Evolutionary conservation across 73 alveolate genomes (phyloP).

Genomic region (Breviolum minutum): DNA sequence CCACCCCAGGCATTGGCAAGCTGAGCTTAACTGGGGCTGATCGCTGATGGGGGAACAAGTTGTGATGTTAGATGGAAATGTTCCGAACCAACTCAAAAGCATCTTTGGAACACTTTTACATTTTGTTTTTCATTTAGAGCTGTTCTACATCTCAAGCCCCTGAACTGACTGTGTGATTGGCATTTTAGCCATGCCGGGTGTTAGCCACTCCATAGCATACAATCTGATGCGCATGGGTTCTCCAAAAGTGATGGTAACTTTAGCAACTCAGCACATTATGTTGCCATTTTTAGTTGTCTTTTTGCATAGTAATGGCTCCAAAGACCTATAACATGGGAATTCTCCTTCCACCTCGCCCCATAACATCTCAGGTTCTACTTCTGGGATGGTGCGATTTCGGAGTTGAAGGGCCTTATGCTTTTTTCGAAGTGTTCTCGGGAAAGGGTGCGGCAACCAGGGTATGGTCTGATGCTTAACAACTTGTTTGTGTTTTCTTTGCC

Average conservation of each 20-base stretch:
- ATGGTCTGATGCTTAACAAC: neutral
- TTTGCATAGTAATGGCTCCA: neutral
- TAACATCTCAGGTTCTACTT: neutral
- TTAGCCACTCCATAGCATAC: neutral
- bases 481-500: neutral
- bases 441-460: neutral
- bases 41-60: neutral
- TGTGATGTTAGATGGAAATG: neutral
- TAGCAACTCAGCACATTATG: neutral
- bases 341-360: no score
- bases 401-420: neutral
- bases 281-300: neutral
- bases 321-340: neutral
- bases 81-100: neutral
- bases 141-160: neutral
- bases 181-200: neutral
- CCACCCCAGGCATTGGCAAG: neutral
- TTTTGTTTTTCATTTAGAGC: neutral
- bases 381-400: conserved; percentile 7
- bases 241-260: neutral
- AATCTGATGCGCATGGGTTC: conserved; percentile 22
- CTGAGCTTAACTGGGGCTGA: neutral
- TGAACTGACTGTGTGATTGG: no score
- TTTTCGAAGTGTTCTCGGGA: conserved; percentile 15
- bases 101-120: neutral